Evolutionary conservation across 139 green algal genomes (phyloP), one percentile per base, ranked within the genome.

Genomic region (Trebouxia sp.): DNA sequence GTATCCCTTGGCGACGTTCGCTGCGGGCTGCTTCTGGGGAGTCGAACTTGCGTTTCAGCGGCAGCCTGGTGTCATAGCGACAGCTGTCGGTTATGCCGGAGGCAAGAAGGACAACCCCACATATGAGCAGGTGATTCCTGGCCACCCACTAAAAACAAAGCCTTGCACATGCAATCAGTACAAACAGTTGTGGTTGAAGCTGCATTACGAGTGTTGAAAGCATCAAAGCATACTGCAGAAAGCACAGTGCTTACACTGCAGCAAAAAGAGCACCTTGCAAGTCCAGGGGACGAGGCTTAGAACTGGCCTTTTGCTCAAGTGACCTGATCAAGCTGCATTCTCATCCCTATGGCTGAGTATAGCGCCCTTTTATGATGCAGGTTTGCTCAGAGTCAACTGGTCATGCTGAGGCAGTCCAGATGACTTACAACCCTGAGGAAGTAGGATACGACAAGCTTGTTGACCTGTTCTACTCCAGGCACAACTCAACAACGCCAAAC

Each of bases 401-500:
- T 10, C 90, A 94, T 72, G 72, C 82, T 26, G 94, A 97, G 79
- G 94, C 93, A n/a, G 92, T 98, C 55, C 88, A 95, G 83, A 85
- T 97, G 45, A 84, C 84, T 67, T 97, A 92, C 72, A 83, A 96
- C 83, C 80, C 89, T 0, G 37, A 48, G 37, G 30, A 62, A 47
- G 75, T 88, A 58, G 82, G 51, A 1, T 94, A 91, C 65, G 85
- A 91, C 0, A 24, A 89, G 28, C 88, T 97, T 42, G 81, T 97
- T 26, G 83, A 94, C 32, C 81, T 85, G 37, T 96, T 97, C 77
- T 97, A 85, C 72, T 69, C 79, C 5, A 78, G 80, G 9, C 91
- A 97, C 74, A 90, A 97, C 82, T 93, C 94, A 30, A 97, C 90
- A 32, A 86, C 88, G 5, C 77, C 89, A 20, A 95, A 97, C 86